Evolutionary conservation across 2,329 filamentous ascomycete species (phyloP).

Genomic region (Cyphellophora europaea): DNA sequence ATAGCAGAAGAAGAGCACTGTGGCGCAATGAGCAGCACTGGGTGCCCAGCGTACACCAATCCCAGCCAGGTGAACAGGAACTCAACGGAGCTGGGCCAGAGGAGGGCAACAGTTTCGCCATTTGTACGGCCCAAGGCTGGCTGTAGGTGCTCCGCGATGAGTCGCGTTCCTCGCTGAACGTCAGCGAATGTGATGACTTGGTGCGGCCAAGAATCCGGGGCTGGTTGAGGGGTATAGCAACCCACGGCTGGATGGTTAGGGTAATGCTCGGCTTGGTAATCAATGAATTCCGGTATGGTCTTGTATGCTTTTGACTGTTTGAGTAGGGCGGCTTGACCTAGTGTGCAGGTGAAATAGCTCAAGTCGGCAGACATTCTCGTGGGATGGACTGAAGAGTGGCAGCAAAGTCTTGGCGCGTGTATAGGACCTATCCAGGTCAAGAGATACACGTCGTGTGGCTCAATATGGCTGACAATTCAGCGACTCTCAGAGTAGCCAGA

Average conservation of each 20-base stretch:
- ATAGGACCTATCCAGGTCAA: too few species aligned
- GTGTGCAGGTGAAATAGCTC: conserved; percentile 54
- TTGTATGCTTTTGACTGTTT: conserved; percentile 23
- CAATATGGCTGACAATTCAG: too few species aligned
- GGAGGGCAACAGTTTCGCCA: conserved; percentile 36
- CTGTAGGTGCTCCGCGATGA: conserved; percentile 10
- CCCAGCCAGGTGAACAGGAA: conserved; percentile 54
- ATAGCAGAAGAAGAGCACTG: conserved; percentile 39
- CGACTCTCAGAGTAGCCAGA: too few species aligned
- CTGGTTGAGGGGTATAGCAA: conserved; percentile 24
- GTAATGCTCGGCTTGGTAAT: conserved; percentile 32
- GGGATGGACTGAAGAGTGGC: too few species aligned
- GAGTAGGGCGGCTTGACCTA: conserved; percentile 43
- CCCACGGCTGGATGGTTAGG: conserved; percentile 39
- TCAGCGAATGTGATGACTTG: conserved; percentile 10
- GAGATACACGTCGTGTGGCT: too few species aligned
- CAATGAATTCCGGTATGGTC: conserved; percentile 43
- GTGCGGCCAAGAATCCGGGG: conserved; percentile 1
- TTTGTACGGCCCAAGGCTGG: conserved; percentile 8
- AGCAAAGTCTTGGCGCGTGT: too few species aligned
- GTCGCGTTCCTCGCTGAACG: conserved; percentile 2
- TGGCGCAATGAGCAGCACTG: conserved; percentile 50
- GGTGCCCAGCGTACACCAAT: conserved; percentile 45
- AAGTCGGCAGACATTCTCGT: too few species aligned
- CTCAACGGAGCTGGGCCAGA: conserved; percentile 47